These are phyloP conservation scores for Trypanosoma cruzi DNA, from an alignment of 208 protist species.

Conservation along the genomic window DNA sequence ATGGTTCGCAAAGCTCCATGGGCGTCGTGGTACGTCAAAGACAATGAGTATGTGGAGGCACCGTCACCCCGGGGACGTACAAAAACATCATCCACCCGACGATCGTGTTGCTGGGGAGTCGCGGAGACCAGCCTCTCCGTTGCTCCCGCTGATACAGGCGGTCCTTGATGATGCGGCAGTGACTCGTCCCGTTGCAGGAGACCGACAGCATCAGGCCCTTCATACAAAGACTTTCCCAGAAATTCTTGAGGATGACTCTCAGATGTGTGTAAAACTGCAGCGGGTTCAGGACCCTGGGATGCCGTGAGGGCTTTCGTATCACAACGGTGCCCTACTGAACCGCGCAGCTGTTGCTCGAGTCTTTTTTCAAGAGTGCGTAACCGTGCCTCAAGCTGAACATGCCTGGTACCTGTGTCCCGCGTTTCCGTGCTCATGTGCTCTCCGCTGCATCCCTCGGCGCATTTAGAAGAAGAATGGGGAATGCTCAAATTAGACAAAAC, in stretches of 20 bases:
- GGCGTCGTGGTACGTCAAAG: slow-evolving; percentile 67
- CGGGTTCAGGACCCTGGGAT: background rate
- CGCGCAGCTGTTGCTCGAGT: slow-evolving; percentile 40
- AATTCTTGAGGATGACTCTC: background rate
- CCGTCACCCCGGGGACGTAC: slow-evolving; percentile 46
- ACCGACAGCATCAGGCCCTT: background rate
- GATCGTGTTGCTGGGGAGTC: slow-evolving; percentile 29
- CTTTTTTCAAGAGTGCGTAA: slow-evolving; percentile 47
- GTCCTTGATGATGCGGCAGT: background rate
- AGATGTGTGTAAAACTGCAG: background rate
- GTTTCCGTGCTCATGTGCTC: background rate
- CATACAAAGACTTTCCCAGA: background rate
- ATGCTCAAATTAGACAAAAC: background rate
- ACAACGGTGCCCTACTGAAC: slow-evolving; percentile 27
- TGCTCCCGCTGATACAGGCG: background rate
- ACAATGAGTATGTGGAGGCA: slow-evolving; percentile 46
- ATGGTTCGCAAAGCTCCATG: slow-evolving; percentile 50
- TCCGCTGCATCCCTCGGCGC: background rate
- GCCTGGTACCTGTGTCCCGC: background rate
- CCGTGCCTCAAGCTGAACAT: slow-evolving; percentile 43
- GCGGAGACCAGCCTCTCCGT: background rate
- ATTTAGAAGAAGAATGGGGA: background rate
- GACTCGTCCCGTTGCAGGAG: background rate
- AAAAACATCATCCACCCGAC: slow-evolving; percentile 58
- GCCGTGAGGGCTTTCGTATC: background rate